phyloP scores from a whole-genome alignment of 768 basidiomycete genomes.

The Leccinellum rugosiceps region DNA sequence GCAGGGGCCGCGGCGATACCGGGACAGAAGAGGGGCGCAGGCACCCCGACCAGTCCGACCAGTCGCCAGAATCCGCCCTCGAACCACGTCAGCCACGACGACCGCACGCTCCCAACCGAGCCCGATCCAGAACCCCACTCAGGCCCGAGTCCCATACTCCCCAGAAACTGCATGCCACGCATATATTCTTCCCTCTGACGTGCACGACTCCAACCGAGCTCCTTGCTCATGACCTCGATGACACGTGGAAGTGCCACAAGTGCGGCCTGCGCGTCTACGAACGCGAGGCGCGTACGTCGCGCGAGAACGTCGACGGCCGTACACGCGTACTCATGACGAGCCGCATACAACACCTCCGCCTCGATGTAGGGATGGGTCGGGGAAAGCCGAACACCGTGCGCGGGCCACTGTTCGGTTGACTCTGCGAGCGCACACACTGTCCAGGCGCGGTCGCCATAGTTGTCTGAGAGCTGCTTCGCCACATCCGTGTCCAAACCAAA shows the following conservation, averaged over 20 bases:
- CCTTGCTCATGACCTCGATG: slow-evolving; percentile 86
- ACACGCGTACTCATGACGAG: slow-evolving; percentile 85
- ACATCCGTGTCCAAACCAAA: slow-evolving; percentile 91
- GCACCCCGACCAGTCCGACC: slow-evolving; percentile 21
- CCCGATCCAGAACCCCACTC: slow-evolving; percentile 14
- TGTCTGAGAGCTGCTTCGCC: slow-evolving; percentile 88
- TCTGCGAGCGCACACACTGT: slow-evolving; percentile 80
- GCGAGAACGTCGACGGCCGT: slow-evolving; percentile 93
- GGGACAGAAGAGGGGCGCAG: neutral
- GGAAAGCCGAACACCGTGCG: slow-evolving; percentile 73
- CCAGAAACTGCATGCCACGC: slow-evolving; percentile 62
- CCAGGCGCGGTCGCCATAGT: slow-evolving; percentile 97
- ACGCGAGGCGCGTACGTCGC: slow-evolving; percentile 88
- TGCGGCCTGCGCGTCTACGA: slow-evolving; percentile 87
- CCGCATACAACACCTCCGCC: slow-evolving; percentile 88
- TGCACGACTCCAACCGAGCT: slow-evolving; percentile 70
- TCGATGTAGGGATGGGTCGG: slow-evolving; percentile 85
- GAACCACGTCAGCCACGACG: slow-evolving; percentile 5
- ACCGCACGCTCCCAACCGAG: neutral
- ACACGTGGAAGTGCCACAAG: slow-evolving; percentile 82
- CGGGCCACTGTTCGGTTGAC: slow-evolving; percentile 78
- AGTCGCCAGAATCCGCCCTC: slow-evolving; percentile 12
- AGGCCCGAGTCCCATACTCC: slow-evolving; percentile 80
- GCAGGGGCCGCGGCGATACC: neutral
- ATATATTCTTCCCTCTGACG: slow-evolving; percentile 60